Evolutionary conservation across 1,139 yeast species (phyloP), one percentile per base, ranked within the genome.

Genomic region (Blastobotrys ciferrii): DNA sequence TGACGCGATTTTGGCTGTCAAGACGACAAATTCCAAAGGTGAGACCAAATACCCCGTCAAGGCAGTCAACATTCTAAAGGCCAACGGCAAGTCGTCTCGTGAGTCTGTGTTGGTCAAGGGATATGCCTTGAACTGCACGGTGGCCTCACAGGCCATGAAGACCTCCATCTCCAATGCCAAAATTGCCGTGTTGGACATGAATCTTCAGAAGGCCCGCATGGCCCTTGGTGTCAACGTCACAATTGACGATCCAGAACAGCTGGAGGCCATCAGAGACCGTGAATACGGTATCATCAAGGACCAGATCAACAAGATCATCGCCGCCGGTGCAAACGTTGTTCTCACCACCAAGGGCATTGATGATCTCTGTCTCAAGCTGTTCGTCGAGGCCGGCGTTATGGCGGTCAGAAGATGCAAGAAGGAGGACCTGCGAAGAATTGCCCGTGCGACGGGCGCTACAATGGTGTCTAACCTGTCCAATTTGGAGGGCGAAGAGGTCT

Each of bases 141-240:
- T 92, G 54, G 98, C 98, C 1, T 87, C 96, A 11, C 98, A 92
- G 71, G 98, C 98, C 17, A 94, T 94, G 98, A 76, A 80, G 57
- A 88, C 87, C 62, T 75, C 77, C 44, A 73, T 94, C 45, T 69
- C 75, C 45, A 76, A 77, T 57, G 95, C 95, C 45, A 87, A 84
- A 64, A 88, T 94, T 64, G 99, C 98, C 3, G 84, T 92, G 59
- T 76, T 94, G 64, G 99, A 94, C 69, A 81, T 94, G 70, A 92
- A 94, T 69, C 74, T 94, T 64, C 98, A 94, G 69, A 92, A 91
- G 69, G 92, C 97, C 6, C 82, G 91, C 68, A 89, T 94, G 98
- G 96, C 98, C 35, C 82, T 94, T 83, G 99, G 99, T 47, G 98
- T 94, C 48, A 95, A 91, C 69, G 87, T 94, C 67, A 91, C 92